Base-by-base conservation (phyloP, 1,139 yeast species). In the Zygoascus sp. region DNA sequence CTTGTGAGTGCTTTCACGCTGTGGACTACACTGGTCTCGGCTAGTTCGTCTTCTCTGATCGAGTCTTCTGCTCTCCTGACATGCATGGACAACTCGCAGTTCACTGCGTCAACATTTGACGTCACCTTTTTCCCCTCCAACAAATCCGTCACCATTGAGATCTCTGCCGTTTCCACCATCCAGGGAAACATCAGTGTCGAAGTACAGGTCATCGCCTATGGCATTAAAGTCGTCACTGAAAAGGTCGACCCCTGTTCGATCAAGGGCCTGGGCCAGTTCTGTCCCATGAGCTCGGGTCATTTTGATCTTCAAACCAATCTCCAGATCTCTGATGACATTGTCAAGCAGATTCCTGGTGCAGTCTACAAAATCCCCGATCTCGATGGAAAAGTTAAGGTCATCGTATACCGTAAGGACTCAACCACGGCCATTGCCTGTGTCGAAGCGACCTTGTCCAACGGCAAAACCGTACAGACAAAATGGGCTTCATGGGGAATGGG, bases 401-500 rank as follows among this genome's bases (percentile, higher is more conserved):
- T 77, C 11, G 82, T 85, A 16, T 68, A 77, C 39, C 63, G 69
- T 10, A 68, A 70, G 45, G 77, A 76, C 43, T 58, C 66, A 17
- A 50, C 50, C 8, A 58, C 62, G 3, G 76, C 83, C 2, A 70
- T 90, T 51, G 98, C 98, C 2, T 92, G 99, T 75, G 95, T 94
- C 9, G 90, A 86, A 63, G 97, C 97, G 0, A 75, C 81, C 19
- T 73, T 92, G 52, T 70, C 86, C 25, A 92, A 94, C 66, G 96
- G 92, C 50, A 88, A 86, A 63, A 89, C 98, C 1, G 99, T 92
- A 32, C 95, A 90, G 66, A 89, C 97, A 25, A 81, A 81, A 60
- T 89, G 87, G 58, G 98, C 96, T 4, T 78, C 96, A 7, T 94
- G 98, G 98, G 96, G 96, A 20, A 85, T 92, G 58, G 97, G 97